Conservation (phyloP, 345 rosid genomes). For the Gossypium stocksii region DNA sequence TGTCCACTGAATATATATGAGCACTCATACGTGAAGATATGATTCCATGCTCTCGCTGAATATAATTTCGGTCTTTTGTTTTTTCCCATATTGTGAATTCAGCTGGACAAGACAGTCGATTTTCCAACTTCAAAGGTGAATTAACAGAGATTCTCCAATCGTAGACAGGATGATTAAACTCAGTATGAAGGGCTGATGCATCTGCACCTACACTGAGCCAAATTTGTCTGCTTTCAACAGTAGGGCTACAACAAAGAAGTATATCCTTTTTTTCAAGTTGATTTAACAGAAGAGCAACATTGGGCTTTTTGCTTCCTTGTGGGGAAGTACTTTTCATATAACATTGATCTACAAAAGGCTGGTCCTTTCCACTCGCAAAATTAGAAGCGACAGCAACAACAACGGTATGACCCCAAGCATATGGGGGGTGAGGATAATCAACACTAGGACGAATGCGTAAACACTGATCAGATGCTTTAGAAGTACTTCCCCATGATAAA, state of each 20-base stretch:
- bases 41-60: conserved; percentile 61
- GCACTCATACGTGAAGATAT: conserved; percentile 57
- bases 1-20: conserved; percentile 65
- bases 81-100: conserved; percentile 88
- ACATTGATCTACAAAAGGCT: conserved; percentile 63
- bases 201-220: conserved; percentile 93
- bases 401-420: conserved; percentile 58
- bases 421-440: conserved; percentile 47
- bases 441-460: conserved; percentile 65
- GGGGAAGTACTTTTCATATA: conserved; percentile 53
- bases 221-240: conserved; percentile 53
- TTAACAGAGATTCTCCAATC: conserved; percentile 89
- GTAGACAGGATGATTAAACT: conserved; percentile 84
- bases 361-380: conserved; percentile 60
- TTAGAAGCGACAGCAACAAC: conserved; percentile 53
- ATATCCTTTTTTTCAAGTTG: conserved; percentile 93
- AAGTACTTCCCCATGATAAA: conserved; percentile 80
- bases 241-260: conserved; percentile 57
- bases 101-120: conserved; percentile 85
- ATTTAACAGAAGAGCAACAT: conserved; percentile 54
- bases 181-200: conserved; percentile 88
- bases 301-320: conserved; percentile 54
- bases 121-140: conserved; percentile 90
- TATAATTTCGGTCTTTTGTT: conserved; percentile 60
- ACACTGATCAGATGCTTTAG: conserved; percentile 60